Base-by-base conservation (phyloP, 2,329 filamentous ascomycete species). In the Leptographium radiaticola region DNA sequence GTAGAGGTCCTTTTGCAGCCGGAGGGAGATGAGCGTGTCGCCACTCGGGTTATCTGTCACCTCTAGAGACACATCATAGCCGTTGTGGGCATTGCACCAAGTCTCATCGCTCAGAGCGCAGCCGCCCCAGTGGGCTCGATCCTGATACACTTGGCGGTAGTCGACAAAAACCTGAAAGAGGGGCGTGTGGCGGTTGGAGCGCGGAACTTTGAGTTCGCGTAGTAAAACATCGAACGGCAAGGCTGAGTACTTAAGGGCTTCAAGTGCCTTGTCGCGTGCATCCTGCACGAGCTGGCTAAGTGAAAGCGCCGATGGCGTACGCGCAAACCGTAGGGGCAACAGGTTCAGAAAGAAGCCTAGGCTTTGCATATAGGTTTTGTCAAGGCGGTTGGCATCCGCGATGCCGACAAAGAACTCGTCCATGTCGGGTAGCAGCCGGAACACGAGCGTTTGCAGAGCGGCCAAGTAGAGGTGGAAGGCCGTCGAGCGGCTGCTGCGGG, bases 161-260 rank as follows among this genome's bases (percentile, higher is more conserved):
- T 69, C 59, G 42, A 70, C 30, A 44, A 66, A 63, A 0, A 63
- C 67, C 59, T 80, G 77, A 64, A 78, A 79, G 0, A 80, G 39
- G 0, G 77, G 76, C 36, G 57, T 70, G 50, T 71, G 58, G 0
- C 63, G 55, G 0, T 67, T 53, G 0, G 72, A 71, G 1, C 74
- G 63, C 0, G 65, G 57, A 0, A 73, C 65, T 3, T 65, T 61
- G 1, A 80, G 62, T 31, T 73, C 63, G 0, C 70, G 59, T 0
- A 80, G 62, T 0, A 81, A 57, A 0, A 72, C 63, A 45, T 78
- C 71, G 52, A 78, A 75, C 0, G 77, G 77, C 4, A 79, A 52
- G 0, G 56, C 42, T 0, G 75, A 74, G 58, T 76, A 62, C 0
- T 55, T 58, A 0, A 79, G 62, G 0, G 71, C 75, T 0, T 48